Evolutionary conservation across 2,329 filamentous ascomycete genomes (phyloP).

Genomic region (Tolypocladium endophyticum): DNA sequence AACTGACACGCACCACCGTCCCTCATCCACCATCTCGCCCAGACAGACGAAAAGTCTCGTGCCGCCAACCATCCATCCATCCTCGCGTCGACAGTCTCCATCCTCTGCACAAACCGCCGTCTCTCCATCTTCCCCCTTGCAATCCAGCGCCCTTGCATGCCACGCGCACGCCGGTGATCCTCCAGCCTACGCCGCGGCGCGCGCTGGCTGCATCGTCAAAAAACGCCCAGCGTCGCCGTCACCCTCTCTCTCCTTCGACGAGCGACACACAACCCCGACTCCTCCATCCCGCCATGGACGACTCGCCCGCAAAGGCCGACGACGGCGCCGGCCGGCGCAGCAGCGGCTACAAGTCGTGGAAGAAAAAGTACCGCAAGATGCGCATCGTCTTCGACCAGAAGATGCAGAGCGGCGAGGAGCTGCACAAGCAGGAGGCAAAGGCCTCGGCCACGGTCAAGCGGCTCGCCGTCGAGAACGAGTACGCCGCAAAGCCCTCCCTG

Average conservation of each 20-base stretch:
- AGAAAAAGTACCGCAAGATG: slow-evolving; percentile 96
- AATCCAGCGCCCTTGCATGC: neutral
- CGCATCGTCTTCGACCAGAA: slow-evolving; percentile 66
- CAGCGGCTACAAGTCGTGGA: slow-evolving; percentile 57
- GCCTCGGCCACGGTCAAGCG: slow-evolving; percentile 72
- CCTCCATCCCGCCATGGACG: slow-evolving; percentile 15
- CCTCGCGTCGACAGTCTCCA: neutral
- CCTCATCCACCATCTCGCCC: neutral
- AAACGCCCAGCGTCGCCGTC: neutral
- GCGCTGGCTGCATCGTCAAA: neutral
- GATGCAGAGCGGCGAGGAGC: slow-evolving; percentile 70
- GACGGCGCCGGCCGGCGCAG: slow-evolving; percentile 25
- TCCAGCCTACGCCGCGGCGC: neutral
- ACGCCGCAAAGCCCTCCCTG: slow-evolving; percentile 21
- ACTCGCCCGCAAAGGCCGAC: slow-evolving; percentile 29
- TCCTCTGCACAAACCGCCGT: neutral
- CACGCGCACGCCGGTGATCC: neutral
- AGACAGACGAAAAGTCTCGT: neutral
- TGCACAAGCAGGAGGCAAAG: slow-evolving; percentile 73
- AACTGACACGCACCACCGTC: neutral
- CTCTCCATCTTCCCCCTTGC: neutral
- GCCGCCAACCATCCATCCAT: neutral
- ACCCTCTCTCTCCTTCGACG: neutral
- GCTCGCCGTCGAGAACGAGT: slow-evolving; percentile 90
- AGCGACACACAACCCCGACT: neutral